phyloP scores from a whole-genome alignment of 2,329 filamentous ascomycete species.

The Nemania bipapillata region DNA sequence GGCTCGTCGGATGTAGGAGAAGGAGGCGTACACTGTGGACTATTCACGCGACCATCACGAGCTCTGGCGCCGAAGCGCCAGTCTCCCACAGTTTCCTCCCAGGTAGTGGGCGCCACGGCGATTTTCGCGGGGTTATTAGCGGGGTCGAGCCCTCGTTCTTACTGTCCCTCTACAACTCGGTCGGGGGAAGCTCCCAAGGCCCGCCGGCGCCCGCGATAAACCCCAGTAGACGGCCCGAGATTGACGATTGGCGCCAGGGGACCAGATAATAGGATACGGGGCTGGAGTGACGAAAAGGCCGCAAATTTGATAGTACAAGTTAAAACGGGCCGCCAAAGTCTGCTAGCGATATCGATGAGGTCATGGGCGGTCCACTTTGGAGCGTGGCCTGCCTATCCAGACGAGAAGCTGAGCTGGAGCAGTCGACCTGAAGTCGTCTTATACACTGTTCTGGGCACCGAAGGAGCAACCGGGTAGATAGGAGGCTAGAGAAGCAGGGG shows the following conservation, averaged over 20 bases:
- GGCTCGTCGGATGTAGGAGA: constrained; percentile 30
- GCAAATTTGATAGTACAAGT: constrained; percentile 30
- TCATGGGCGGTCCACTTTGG: constrained; percentile 43
- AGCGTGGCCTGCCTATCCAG: constrained; percentile 36
- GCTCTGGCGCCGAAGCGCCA: constrained; percentile 50
- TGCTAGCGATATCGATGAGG: constrained; percentile 40
- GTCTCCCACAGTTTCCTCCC: constrained; percentile 43
- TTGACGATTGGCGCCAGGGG: constrained; percentile 25
- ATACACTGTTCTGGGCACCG: constrained; percentile 4
- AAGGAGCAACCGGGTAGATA: constrained; percentile 4
- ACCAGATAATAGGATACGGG: constrained; percentile 8
- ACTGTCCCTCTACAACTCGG: constrained; percentile 18
- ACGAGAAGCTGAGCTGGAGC: not conserved
- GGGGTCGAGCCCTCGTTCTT: constrained; percentile 42
- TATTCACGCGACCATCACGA: constrained; percentile 40
- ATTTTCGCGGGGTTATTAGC: constrained; percentile 51
- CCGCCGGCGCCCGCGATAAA: constrained; percentile 32
- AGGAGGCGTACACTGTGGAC: constrained; percentile 7
- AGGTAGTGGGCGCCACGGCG: constrained; percentile 48
- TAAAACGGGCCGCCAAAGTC: constrained; percentile 28
- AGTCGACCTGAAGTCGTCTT: not conserved
- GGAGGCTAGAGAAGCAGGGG: not conserved
- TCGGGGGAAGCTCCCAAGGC: constrained; percentile 28
- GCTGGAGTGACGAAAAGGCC: constrained; percentile 25
- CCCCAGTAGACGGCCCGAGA: constrained; percentile 37